A percentile compares a stretch with the other conserved stretches of the same genome.
Evolutionary conservation across 2,329 filamentous ascomycete species (phyloP).

Genomic region (Apiospora arundinis): DNA sequence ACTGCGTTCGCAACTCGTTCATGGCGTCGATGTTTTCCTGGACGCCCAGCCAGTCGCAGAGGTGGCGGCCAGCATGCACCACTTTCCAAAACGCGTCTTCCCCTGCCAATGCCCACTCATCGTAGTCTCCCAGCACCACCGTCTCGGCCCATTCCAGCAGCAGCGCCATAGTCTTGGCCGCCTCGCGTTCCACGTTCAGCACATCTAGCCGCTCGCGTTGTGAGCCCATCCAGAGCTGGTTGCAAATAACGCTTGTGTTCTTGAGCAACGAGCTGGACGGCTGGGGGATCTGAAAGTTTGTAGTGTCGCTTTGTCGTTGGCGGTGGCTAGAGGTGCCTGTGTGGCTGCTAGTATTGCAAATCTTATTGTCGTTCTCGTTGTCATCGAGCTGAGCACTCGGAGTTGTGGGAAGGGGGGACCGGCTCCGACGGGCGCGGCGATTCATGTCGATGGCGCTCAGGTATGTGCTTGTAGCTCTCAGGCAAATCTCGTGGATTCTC

Average conservation of each 20-base stretch:
- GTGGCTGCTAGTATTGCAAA: neutral
- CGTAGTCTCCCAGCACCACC: constrained; percentile 33
- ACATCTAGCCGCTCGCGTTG: constrained; percentile 39
- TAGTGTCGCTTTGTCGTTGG: neutral
- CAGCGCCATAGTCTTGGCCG: constrained; percentile 37
- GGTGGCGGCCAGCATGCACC: constrained; percentile 32
- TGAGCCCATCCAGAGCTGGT: constrained; percentile 39
- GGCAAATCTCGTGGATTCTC: constrained; percentile 30
- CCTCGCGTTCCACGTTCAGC: constrained; percentile 36
- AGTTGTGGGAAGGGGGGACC: constrained; percentile 15
- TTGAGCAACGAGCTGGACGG: constrained; percentile 36
- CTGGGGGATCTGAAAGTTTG: constrained; percentile 25
- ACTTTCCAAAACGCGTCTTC: constrained; percentile 22
- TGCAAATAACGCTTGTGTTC: constrained; percentile 40
- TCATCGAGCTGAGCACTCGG: neutral
- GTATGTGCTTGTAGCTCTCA: constrained; percentile 31
- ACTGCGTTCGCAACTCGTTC: constrained; percentile 23
- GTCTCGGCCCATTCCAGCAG: constrained; percentile 40
- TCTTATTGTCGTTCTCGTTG: neutral
- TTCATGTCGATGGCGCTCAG: constrained; percentile 31
- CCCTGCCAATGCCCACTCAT: constrained; percentile 27
- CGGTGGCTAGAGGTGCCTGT: neutral
- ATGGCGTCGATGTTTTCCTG: constrained; percentile 28
- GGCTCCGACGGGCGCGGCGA: constrained; percentile 24
- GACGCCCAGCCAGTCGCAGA: constrained; percentile 36